Base-by-base conservation (phyloP, 2,329 filamentous ascomycete genomes). In the Trichoderma guizhouense region DNA sequence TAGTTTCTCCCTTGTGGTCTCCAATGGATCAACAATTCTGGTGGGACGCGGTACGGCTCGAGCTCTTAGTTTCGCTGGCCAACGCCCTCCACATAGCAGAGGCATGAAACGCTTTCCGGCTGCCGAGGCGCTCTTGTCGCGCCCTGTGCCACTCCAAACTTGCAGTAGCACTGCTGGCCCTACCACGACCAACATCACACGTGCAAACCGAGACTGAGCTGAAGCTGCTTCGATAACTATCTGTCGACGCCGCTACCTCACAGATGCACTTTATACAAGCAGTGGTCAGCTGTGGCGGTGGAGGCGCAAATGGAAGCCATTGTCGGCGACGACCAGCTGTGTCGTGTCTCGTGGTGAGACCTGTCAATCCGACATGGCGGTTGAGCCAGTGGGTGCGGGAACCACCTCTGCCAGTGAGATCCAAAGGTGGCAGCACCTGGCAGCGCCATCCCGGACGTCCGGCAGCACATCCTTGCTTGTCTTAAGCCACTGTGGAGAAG, bases 11-110 rank as follows among this genome's bases (percentile, higher is more conserved):
- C 21, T 36, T 15, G 32, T 32, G 53, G 34, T 58, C 34, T 32
- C 65, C 30, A 43, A 69, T 28, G 66, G 55, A 53, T 68, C 55
- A 69, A 61, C 57, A 69, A n/a, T 55, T 62, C 21, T 14, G 43
- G 73, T 73, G 73, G 74, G 70, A 74, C 73, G 68, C 73, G 74
- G 73, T 74, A 72, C 74, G 74, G 72, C 74, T 74, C 74, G 72
- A 71, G 69, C 64, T 71, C 66, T 72, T 72, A 74, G 65, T 71
- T 70, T 64, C n/a, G 63, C 71, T 70, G 70, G 43, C 57, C 32
- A 63, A 66, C 69, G 28, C 61, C 63, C 69, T 67, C 69, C 69
- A 67, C 69, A 65, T 60, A 60, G 34, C 47, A 43, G 43, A 67
- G 51, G 43, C 70, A 53, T 47, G 57, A 57, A 68, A 61, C 55